These are phyloP conservation scores for Eucalyptus fibrosa DNA, from an alignment of 345 rosid genomes.

Conservation along the genomic window DNA sequence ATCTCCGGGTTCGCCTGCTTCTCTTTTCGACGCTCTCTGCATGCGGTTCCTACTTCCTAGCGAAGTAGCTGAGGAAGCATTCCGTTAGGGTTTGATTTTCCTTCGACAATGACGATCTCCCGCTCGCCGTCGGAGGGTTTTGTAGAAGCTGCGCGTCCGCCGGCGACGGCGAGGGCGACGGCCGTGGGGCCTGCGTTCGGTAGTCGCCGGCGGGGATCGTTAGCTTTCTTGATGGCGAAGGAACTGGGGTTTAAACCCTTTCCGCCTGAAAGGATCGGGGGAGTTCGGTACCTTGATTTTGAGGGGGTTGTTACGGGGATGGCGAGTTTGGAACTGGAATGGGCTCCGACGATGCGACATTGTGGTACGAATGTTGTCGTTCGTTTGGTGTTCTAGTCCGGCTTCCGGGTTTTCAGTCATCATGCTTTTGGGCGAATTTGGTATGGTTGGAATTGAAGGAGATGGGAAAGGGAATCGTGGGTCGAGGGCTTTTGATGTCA, in stretches of 20 bases:
- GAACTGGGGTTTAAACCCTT: neutral
- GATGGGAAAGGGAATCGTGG: neutral
- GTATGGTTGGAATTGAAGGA: neutral
- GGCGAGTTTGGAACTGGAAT: neutral
- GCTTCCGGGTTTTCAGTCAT: neutral
- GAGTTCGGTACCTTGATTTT: neutral
- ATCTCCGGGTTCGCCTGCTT: too few relatives aligned
- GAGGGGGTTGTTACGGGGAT: neutral
- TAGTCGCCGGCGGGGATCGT: neutral
- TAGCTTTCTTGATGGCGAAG: neutral
- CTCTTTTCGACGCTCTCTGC: too few relatives aligned
- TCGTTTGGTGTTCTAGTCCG: neutral
- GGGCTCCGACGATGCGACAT: neutral
- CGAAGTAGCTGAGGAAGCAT: too few relatives aligned
- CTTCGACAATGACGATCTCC: neutral
- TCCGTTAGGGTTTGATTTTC: neutral
- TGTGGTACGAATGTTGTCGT: neutral
- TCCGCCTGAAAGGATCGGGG: neutral
- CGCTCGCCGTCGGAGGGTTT: neutral
- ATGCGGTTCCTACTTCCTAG: too few relatives aligned
- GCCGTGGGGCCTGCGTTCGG: neutral
- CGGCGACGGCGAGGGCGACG: neutral
- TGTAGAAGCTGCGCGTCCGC: neutral
- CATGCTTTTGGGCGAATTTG: neutral
- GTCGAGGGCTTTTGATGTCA: neutral